Evolutionary conservation across 805 yeast species (phyloP).

Genomic region (Ogataea pilisensis): DNA sequence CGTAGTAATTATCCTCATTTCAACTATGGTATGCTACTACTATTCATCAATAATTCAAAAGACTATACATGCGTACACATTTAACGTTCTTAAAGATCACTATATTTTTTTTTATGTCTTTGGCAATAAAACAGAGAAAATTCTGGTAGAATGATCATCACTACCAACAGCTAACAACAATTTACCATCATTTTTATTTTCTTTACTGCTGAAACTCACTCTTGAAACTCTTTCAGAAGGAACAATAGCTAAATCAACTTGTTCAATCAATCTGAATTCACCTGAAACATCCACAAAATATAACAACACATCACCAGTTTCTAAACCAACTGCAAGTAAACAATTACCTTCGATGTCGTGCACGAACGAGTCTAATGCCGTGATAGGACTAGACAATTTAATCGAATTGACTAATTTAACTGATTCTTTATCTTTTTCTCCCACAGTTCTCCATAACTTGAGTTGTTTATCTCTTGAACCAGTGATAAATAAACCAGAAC

Average conservation of each 20-base stretch:
- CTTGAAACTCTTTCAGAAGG: conserved; percentile 65
- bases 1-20: too few relatives aligned
- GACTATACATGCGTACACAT: too few relatives aligned
- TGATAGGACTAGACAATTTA: conserved; percentile 56
- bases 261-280: conserved; percentile 27
- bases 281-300: conserved; percentile 33
- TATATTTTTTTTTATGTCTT: too few relatives aligned
- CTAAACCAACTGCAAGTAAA: conserved; percentile 63
- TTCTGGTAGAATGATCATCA: conserved; percentile 58
- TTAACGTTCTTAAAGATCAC: too few relatives aligned
- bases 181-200: conserved; percentile 16
- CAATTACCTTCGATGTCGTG: conserved; percentile 29
- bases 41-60: too few relatives aligned
- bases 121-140: conserved; percentile 12
- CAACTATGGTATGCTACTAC: too few relatives aligned
- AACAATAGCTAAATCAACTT: conserved; percentile 36
- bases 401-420: conserved; percentile 35
- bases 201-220: conserved; percentile 49
- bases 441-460: conserved; percentile 54
- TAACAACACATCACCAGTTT: conserved; percentile 55
- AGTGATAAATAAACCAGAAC: conserved; percentile 55
- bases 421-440: background rate
- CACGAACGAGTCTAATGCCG: conserved; percentile 55
- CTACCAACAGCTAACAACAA: conserved; percentile 57
- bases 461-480: conserved; percentile 80